Percentiles rank a stretch among this genome's conserved stretches.
Conservation (phyloP, 2,329 filamentous ascomycete species). For the Triangularia verruculosa region DNA sequence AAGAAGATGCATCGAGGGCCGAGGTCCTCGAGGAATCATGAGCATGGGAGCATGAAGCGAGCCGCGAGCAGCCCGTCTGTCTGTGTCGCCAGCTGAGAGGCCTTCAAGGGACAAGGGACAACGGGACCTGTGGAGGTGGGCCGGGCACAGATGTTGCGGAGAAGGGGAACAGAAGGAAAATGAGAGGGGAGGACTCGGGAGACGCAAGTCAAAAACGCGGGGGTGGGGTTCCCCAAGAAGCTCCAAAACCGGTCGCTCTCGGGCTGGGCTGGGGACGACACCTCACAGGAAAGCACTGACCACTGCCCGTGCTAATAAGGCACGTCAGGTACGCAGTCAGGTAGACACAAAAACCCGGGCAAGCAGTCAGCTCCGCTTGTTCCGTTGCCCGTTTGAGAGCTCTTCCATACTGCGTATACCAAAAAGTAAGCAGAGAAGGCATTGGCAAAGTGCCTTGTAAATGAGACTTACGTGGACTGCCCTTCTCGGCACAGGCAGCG, state of each 20-base stretch:
- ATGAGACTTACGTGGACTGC: slow-evolving; percentile 10
- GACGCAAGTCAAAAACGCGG: slow-evolving; percentile 25
- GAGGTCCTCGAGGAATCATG: not conserved
- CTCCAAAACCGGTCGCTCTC: slow-evolving; percentile 16
- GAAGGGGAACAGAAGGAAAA: slow-evolving; percentile 14
- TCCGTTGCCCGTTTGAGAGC: slow-evolving; percentile 10
- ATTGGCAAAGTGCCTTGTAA: slow-evolving; percentile 6
- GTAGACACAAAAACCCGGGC: too few relatives aligned
- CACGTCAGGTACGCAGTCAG: too few relatives aligned
- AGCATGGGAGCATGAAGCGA: not conserved
- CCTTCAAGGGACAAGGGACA: not conserved
- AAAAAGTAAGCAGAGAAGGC: slow-evolving; percentile 5
- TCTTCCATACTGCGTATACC: not conserved
- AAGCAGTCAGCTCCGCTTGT: slow-evolving; percentile 5
- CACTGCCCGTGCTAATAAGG: not conserved
- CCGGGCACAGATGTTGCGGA: slow-evolving; percentile 11
- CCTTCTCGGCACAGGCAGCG: not conserved
- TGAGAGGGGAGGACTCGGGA: slow-evolving; percentile 13
- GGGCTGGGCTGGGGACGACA: not conserved
- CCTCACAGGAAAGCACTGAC: not conserved
- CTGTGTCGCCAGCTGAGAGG: not conserved
- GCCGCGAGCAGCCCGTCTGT: not conserved
- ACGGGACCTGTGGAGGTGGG: not conserved
- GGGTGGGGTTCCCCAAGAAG: slow-evolving; percentile 21
- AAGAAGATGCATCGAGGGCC: not conserved